Conservation (phyloP, 2,329 filamentous ascomycete genomes). For the Hymenoscyphus fraxineus region DNA sequence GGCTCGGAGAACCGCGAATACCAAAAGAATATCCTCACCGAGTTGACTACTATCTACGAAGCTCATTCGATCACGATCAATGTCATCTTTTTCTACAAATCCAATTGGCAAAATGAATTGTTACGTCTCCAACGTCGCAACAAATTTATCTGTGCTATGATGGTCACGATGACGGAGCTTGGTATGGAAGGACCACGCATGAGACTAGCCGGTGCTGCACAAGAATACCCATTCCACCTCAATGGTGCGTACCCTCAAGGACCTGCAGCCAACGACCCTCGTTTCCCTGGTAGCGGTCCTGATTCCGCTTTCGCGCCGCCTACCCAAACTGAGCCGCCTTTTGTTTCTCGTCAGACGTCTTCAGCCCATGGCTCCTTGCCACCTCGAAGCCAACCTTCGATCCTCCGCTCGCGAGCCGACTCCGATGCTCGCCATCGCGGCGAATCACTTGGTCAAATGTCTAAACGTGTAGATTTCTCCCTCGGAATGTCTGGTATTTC, state of each 20-base stretch:
- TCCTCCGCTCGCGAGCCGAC: conserved; percentile 49
- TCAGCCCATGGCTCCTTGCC: conserved; percentile 29
- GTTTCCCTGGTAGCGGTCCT: conserved; percentile 20
- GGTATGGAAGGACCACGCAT: conserved; percentile 36
- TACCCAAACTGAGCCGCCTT: conserved; percentile 37
- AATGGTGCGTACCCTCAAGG: conserved; percentile 29
- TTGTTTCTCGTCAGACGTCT: conserved; percentile 23
- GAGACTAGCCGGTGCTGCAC: conserved; percentile 31
- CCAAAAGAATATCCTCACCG: conserved; percentile 79
- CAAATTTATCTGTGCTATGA: conserved; percentile 89
- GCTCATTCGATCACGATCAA: conserved; percentile 85
- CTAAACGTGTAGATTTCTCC: conserved; percentile 66
- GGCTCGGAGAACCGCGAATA: conserved; percentile 84
- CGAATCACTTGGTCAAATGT: conserved; percentile 55
- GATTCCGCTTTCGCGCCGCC: conserved; percentile 32
- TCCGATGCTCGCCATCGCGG: conserved; percentile 46
- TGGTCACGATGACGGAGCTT: conserved; percentile 64
- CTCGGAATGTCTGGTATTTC: conserved; percentile 61
- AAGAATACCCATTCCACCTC: conserved; percentile 31
- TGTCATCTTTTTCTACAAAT: conserved; percentile 96
- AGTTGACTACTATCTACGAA: conserved; percentile 74
- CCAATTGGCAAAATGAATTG: conserved; percentile 92
- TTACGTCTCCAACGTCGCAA: conserved; percentile 86
- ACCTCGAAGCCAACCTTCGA: conserved; percentile 43
- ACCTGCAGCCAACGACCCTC: conserved; percentile 6